These are phyloP conservation scores for Raddia guianensis DNA, from an alignment of 176 grass and related monocot genomes.

Conservation along the genomic window DNA sequence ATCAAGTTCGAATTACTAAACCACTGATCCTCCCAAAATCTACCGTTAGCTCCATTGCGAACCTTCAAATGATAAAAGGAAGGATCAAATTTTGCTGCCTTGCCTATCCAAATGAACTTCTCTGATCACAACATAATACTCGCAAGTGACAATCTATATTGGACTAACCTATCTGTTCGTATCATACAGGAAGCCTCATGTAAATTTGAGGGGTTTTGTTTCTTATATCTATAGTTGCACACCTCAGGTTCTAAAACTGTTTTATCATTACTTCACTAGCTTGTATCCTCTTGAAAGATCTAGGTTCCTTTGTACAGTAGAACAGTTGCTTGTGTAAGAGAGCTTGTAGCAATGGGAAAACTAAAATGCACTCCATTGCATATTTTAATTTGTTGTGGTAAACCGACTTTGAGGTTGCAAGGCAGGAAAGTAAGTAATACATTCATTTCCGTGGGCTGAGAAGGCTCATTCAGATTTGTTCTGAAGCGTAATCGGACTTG, in stretches of 20 bases:
- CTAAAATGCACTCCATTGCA: not conserved
- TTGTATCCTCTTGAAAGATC: not conserved
- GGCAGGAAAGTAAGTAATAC: not conserved
- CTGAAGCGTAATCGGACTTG: not conserved
- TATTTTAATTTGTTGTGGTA: not conserved
- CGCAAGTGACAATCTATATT: not conserved
- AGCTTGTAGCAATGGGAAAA: not conserved
- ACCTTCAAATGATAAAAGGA: too few relatives aligned
- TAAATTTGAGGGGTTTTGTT: not conserved
- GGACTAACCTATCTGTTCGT: not conserved
- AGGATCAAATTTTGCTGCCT: too few relatives aligned
- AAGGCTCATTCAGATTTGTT: not conserved
- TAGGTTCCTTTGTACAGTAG: not conserved
- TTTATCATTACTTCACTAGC: slow-evolving; percentile 9
- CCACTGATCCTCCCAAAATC: too few relatives aligned
- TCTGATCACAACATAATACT: slow-evolving; percentile 4
- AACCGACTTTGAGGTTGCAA: not conserved
- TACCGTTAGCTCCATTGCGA: too few relatives aligned
- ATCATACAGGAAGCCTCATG: not conserved
- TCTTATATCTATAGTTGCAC: not conserved
- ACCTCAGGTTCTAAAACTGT: not conserved
- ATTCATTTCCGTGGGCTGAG: not conserved
- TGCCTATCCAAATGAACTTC: too few relatives aligned
- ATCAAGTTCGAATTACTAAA: too few relatives aligned
- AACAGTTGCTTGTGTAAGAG: not conserved